These are phyloP conservation scores for Coffea canephora DNA, from an alignment of 257 asterid species.

Conservation along the genomic window DNA sequence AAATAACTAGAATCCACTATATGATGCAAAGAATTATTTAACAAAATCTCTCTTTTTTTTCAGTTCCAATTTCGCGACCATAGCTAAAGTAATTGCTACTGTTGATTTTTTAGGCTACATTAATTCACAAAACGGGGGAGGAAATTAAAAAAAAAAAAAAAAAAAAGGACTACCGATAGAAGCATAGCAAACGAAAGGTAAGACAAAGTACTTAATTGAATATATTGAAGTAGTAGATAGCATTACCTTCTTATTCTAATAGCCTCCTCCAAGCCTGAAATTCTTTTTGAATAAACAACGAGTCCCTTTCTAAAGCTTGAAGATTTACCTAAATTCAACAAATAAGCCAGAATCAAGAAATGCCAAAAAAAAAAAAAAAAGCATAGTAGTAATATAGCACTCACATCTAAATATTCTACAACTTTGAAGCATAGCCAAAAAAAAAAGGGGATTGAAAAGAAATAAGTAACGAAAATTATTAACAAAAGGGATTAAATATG, in stretches of 20 bases:
- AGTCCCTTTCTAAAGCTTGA: constrained; percentile 32
- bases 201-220: not conserved
- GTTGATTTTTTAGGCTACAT: no score
- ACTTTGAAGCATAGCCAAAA: not conserved
- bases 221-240: not conserved
- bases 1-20: no score
- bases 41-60: no score
- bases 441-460: not conserved
- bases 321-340: constrained; percentile 35
- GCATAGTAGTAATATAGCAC: not conserved
- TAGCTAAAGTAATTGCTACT: no score
- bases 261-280: constrained; percentile 89
- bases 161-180: no score
- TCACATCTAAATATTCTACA: not conserved
- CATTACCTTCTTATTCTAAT: constrained; percentile 70
- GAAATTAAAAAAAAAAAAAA: no score
- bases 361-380: not conserved
- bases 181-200: no score
- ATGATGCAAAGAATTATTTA: no score
- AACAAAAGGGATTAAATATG: not conserved
- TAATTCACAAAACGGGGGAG: no score
- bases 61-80: no score
- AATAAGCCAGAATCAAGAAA: constrained; percentile 9
- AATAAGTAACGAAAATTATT: not conserved
- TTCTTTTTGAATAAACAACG: constrained; percentile 58